Evolutionary conservation across 805 yeast genomes (phyloP).

Genomic region (Lipomyces anomalus): DNA sequence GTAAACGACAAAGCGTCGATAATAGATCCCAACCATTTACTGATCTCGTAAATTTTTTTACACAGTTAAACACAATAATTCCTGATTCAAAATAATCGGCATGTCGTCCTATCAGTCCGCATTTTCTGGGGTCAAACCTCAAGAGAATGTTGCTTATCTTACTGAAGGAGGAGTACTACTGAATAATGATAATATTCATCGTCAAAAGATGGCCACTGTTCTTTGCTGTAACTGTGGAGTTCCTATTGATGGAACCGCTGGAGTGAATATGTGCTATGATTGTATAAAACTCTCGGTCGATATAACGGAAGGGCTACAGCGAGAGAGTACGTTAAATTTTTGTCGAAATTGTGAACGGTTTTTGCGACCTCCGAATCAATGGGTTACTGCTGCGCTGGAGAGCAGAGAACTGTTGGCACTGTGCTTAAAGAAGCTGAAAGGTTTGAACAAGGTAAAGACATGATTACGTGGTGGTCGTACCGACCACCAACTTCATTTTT

Average conservation of each 20-base stretch:
- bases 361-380: constrained; percentile 88
- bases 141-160: constrained; percentile 11
- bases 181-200: not conserved
- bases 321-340: constrained; percentile 79
- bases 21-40: too few species aligned
- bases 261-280: constrained; percentile 89
- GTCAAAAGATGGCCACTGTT: constrained; percentile 58
- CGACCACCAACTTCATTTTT: not conserved
- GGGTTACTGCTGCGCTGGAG: constrained; percentile 88
- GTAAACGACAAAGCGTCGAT: too few species aligned
- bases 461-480: not conserved
- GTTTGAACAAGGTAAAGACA: constrained; percentile 64
- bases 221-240: constrained; percentile 98
- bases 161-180: constrained; percentile 22
- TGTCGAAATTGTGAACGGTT: constrained; percentile 97
- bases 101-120: not conserved
- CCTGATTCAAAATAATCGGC: too few species aligned
- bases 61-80: too few species aligned
- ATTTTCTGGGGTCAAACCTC: not conserved
- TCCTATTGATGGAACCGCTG: constrained; percentile 86
- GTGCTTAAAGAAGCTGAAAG: constrained; percentile 81
- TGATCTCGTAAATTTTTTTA: too few species aligned
- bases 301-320: constrained; percentile 87
- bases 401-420: constrained; percentile 88
- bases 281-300: constrained; percentile 92